Conservation (phyloP, 2,329 filamentous ascomycete genomes). For the Trichoderma endophyticum region DNA sequence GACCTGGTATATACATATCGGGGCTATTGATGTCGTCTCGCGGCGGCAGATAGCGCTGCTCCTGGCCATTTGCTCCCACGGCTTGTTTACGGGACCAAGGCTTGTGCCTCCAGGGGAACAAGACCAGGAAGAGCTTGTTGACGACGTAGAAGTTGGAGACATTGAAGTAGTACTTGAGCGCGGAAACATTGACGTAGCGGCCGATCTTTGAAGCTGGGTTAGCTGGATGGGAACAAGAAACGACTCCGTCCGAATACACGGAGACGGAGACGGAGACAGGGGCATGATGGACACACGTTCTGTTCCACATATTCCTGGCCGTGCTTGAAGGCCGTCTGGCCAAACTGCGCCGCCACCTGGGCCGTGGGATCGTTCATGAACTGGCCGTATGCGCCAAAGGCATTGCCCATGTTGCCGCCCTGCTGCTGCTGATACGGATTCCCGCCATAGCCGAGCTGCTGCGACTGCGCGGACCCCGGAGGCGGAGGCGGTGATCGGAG, state of each 20-base stretch:
- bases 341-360: constrained; percentile 92
- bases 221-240: constrained; percentile 6
- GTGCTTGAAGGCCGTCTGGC: constrained; percentile 84
- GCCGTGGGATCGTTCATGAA: constrained; percentile 96
- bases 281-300: constrained; percentile 61
- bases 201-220: constrained; percentile 43
- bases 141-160: constrained; percentile 96
- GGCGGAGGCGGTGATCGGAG: constrained; percentile 90
- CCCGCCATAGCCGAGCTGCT: constrained; percentile 60
- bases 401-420: constrained; percentile 49
- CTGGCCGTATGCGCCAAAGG: constrained; percentile 74
- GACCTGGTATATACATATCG: constrained; percentile 93
- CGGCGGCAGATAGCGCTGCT: constrained; percentile 81
- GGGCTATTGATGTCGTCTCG: constrained; percentile 96
- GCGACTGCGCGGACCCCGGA: constrained; percentile 64
- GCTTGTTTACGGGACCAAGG: constrained; percentile 93
- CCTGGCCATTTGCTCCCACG: constrained; percentile 64
- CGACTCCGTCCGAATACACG: neutral
- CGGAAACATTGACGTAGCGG: constrained; percentile 83
- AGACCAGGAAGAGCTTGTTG: constrained; percentile 86
- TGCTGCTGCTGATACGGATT: constrained; percentile 72
- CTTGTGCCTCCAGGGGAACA: constrained; percentile 97
- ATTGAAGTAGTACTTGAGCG: constrained; percentile 98
- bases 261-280: neutral
- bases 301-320: constrained; percentile 94